A percentile compares a stretch with the other conserved stretches of the same genome.
Evolutionary conservation across 148 eudicot species (phyloP).

Genomic region (Suaeda aralocaspica): DNA sequence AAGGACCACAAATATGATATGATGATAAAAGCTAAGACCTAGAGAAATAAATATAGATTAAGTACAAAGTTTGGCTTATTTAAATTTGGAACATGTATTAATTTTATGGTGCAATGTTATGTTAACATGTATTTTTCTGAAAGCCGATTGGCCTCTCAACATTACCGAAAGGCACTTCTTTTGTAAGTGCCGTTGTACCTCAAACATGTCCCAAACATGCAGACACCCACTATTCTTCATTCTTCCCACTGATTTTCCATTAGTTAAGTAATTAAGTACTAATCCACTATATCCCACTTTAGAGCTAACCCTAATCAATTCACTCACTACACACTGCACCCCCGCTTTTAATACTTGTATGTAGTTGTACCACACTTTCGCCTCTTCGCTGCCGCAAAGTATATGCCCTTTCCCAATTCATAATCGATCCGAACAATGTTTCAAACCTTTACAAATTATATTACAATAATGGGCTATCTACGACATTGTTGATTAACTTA

Average conservation of each 20-base stretch:
- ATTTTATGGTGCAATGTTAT: not conserved
- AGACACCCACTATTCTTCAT: conserved; percentile 15
- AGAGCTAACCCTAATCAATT: conserved; percentile 5
- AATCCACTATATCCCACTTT: not conserved
- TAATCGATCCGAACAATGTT: no score
- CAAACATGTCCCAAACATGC: conserved; percentile 23
- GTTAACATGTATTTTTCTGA: not conserved
- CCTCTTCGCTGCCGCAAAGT: no score
- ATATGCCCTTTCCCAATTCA: no score
- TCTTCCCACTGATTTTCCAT: not conserved
- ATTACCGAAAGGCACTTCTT: conserved; percentile 6
- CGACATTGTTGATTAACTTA: no score
- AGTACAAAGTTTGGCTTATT: conserved; percentile 1
- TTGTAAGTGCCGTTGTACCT: conserved; percentile 15
- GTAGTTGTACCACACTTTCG: no score
- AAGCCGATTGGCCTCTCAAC: conserved; percentile 18
- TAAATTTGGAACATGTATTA: not conserved
- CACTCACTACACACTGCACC: not conserved
- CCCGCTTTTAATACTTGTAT: no score
- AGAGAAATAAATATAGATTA: not conserved
- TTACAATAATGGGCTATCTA: no score
- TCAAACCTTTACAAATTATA: no score
- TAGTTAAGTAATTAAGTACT: not conserved
- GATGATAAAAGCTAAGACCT: not conserved
- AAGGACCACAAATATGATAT: conserved; percentile 10